These are phyloP conservation scores for Chalaropsis ovoidea DNA, from an alignment of 2,329 filamentous ascomycete genomes.

Conservation along the genomic window DNA sequence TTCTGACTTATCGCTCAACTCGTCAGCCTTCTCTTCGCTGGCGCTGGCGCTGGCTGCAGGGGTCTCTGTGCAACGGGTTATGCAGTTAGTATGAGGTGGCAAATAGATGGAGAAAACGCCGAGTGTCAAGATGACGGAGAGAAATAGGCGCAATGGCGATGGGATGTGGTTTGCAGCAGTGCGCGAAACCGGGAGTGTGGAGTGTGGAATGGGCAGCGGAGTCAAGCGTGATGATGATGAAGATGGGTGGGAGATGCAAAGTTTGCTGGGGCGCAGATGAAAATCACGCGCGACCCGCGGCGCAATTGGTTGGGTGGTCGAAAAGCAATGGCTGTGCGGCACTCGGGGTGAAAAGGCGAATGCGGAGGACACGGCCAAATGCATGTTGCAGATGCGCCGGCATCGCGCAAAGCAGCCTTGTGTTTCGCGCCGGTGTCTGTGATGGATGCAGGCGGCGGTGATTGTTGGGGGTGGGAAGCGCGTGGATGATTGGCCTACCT, in stretches of 20 bases:
- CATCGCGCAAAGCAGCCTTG: slow-evolving; percentile 8
- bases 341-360: not conserved
- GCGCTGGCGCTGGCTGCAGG: slow-evolving; percentile 17
- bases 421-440: not conserved
- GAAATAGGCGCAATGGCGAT: not conserved
- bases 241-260: not conserved
- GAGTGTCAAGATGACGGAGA: not conserved
- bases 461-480: not conserved
- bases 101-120: not conserved
- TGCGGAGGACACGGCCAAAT: not conserved
- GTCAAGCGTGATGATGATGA: not conserved
- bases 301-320: slow-evolving; percentile 25
- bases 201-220: not conserved
- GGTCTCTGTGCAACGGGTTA: slow-evolving; percentile 27
- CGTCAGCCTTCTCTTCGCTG: slow-evolving; percentile 16
- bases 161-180: not conserved
- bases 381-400: not conserved
- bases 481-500: slow-evolving; percentile 20
- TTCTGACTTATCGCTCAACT: slow-evolving; percentile 21
- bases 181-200: not conserved
- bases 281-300: slow-evolving; percentile 10
- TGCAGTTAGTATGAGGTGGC: not conserved
- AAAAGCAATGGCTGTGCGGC: not conserved
- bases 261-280: slow-evolving; percentile 14
- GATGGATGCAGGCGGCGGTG: not conserved